Conservation (phyloP, 768 basidiomycete species). For the Rhizopogon salebrosus region DNA sequence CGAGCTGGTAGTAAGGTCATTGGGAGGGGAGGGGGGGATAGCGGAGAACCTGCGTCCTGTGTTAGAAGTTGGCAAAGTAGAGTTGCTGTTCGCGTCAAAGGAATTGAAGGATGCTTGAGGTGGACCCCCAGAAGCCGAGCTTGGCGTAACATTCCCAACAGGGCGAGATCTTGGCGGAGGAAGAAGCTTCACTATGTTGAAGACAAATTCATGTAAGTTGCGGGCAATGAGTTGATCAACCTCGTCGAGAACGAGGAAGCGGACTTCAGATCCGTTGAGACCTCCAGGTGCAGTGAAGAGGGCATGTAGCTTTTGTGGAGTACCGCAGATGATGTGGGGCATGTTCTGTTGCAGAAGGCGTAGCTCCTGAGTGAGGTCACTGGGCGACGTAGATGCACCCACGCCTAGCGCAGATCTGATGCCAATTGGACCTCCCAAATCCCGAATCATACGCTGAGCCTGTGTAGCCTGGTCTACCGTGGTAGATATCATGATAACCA, state of each 20-base stretch:
- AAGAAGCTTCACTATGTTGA: constrained; percentile 86
- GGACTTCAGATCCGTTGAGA: constrained; percentile 75
- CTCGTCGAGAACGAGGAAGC: constrained; percentile 94
- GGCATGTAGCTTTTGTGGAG: constrained; percentile 93
- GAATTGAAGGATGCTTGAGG: constrained; percentile 40
- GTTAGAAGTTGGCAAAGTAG: constrained; percentile 29
- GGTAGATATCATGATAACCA: constrained; percentile 93
- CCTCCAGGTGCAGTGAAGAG: constrained; percentile 80
- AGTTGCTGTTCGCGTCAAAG: constrained; percentile 38
- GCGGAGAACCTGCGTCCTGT: constrained; percentile 56
- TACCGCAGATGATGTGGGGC: constrained; percentile 95
- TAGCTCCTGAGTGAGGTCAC: constrained; percentile 67
- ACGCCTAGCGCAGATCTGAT: constrained; percentile 87
- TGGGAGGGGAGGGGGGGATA: constrained; percentile 42
- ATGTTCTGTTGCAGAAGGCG: constrained; percentile 84
- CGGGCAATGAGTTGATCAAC: constrained; percentile 97
- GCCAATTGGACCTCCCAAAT: constrained; percentile 89
- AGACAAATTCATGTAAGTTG: constrained; percentile 92
- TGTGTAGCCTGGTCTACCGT: constrained; percentile 99
- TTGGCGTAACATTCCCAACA: constrained; percentile 29
- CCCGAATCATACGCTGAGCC: constrained; percentile 91
- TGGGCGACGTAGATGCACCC: constrained; percentile 61
- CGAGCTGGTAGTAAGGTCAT: constrained; percentile 29
- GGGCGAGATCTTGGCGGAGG: constrained; percentile 81
- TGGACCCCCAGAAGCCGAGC: constrained; percentile 25